Evolutionary conservation across 2,329 filamentous ascomycete genomes (phyloP), one percentile per base, ranked within the genome.

Genomic region (Alternaria sp.): DNA sequence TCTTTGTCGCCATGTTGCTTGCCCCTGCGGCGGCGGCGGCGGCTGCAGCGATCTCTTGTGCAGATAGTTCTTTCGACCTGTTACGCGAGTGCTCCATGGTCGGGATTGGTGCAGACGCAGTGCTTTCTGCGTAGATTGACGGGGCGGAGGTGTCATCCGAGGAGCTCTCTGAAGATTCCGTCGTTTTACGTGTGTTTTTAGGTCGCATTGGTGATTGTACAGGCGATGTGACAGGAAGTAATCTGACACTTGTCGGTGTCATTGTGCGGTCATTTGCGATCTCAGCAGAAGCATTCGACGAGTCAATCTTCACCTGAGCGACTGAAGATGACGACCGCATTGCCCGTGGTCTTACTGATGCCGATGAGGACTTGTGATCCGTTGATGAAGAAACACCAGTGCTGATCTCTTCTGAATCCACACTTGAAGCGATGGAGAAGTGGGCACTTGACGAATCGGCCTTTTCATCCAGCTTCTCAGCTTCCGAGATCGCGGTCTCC

Each of bases 231-330:
- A 84, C 81, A 34, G 85, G 82, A 1, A 89, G 86, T 17, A 85
- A 82, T 17, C 81, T 84, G n/a, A 89, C 87, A 37, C 91, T 80
- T 37, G 86, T 87, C 54, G 24, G 89, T 89, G 70, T 86, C 80
- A 58, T 81, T 82, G 49, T 87, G 82, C 84, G 85, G 64, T 85
- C 85, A 6, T 71, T 65, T 17, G 65, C 53, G 11, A 71, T 68
- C 11, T 87, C 64, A 17, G 72, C 82, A 60, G 92, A 89, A 21
- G 87, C 86, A 61, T 89, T 88, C 0, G 86, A 83, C 33, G 84
- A 82, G 67, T 92, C 88, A 0, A 88, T 87, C 29, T 85, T 87
- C 6, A 93, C 85, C 80, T 1, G 91, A 88, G 54, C 86, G 84
- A 2, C 88, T 84, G 26, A 88, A 0, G 89, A 89, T 36, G 83